phyloP scores from a whole-genome alignment of 2,329 filamentous ascomycete genomes.

The Neofusicoccum sp. region DNA sequence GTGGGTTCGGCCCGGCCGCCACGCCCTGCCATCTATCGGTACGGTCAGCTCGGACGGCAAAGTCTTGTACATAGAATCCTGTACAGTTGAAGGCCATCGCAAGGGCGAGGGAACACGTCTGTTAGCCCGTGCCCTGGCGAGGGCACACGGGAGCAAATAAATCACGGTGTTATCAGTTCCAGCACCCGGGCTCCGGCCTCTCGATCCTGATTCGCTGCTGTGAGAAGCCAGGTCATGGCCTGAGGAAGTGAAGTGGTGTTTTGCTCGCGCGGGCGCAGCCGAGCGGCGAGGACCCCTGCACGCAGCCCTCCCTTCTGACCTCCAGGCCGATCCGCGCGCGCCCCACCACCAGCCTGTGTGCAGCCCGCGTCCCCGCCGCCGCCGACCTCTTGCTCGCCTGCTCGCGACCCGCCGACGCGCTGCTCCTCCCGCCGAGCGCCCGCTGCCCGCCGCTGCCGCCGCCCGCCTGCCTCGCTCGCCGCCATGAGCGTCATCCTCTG shows the following conservation, averaged over 20 bases:
- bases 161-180: too few relatives aligned
- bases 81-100: conserved; percentile 3
- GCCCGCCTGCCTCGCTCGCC: neutral
- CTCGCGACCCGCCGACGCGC: neutral
- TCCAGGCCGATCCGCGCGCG: too few relatives aligned
- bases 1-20: neutral
- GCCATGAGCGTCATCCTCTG: conserved; percentile 66
- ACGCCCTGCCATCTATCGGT: neutral
- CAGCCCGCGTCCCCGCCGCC: too few relatives aligned
- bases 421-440: neutral
- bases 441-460: neutral
- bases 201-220: too few relatives aligned
- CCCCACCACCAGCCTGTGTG: too few relatives aligned
- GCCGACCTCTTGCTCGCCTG: too few relatives aligned
- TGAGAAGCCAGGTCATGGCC: too few relatives aligned
- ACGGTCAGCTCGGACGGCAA: conserved; percentile 9
- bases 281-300: too few relatives aligned
- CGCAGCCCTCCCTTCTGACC: too few relatives aligned
- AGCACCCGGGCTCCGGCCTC: neutral
- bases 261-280: too few relatives aligned
- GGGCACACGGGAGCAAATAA: neutral
- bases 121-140: neutral
- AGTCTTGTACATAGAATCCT: conserved; percentile 6
- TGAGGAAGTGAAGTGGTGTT: too few relatives aligned
- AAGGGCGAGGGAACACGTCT: conserved; percentile 5